Evolutionary conservation across 108 stramenopile genomes (phyloP).

Genomic region (Skeletonema costatum): DNA sequence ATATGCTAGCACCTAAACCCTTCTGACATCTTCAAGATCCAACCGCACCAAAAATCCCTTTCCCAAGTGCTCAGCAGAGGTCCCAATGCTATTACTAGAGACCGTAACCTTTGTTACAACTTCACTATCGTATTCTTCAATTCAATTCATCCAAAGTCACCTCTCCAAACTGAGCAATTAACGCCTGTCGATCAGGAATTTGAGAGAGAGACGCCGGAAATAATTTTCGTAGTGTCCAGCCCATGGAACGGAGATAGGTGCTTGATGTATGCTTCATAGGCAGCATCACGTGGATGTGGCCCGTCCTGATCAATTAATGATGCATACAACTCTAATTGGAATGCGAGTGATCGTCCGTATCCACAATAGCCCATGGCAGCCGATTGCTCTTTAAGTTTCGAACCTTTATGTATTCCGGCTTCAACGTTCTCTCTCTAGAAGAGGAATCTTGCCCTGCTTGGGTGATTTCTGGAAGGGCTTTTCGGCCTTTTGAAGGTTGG

Average conservation of each 20-base stretch:
- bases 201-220: conserved; percentile 46
- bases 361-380: conserved; percentile 69
- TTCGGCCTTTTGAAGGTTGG: conserved; percentile 59
- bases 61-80: conserved; percentile 45
- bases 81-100: conserved; percentile 37
- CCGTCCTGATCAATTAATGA: conserved; percentile 15
- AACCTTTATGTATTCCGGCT: conserved; percentile 44
- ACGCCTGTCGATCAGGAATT: conserved; percentile 33
- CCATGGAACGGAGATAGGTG: conserved; percentile 50
- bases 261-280: conserved; percentile 35
- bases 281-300: conserved; percentile 38
- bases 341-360: conserved; percentile 58
- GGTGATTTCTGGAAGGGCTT: conserved; percentile 38
- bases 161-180: conserved; percentile 53
- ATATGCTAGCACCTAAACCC: conserved; percentile 13
- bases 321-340: conserved; percentile 55
- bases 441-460: conserved; percentile 18
- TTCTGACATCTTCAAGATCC: conserved; percentile 48
- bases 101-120: conserved; percentile 39
- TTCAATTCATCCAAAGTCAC: conserved; percentile 34
- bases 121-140: conserved; percentile 20
- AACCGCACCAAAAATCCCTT: conserved; percentile 42
- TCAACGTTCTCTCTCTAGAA: conserved; percentile 44
- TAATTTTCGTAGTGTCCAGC: conserved; percentile 53
- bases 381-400: conserved; percentile 46